Base-by-base conservation (phyloP, 352 stramenopile species). In the Globisporangium canariense region DNA sequence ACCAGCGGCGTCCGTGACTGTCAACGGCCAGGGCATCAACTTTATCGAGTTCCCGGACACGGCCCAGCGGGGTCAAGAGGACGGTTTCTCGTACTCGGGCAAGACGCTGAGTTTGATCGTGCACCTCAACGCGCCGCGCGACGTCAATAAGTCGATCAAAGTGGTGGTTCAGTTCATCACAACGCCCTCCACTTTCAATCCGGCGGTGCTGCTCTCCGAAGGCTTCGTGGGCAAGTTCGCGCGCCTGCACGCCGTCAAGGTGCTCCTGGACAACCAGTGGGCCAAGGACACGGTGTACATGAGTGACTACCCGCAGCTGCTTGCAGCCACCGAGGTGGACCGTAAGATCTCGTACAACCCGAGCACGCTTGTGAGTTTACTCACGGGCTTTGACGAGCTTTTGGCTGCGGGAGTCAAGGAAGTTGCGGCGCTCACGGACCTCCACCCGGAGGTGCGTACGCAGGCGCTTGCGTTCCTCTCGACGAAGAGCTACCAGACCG, bases 221-320 rank as follows among this genome's bases (percentile, higher is more conserved):
- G 69, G 66, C 11, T 60, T 71, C 16, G 55, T 74, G 20, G 71
- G 68, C 25, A 62, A 64, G 45, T 74, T 78, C 22, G 60, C 68
- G 13, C 69, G 71, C 8, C 49, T 78, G 8, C 68, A 74, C 34
- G 54, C 46, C 10, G 68, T 71, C n/a, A 78, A 78, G 32, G 46
- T 54, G 16, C 59, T 78, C 16, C 46, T 78, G 55, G 71, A 78
- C 41, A 62, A 68, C 41, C 68, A 76, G 54, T 70, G 67, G 67
- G 51, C 49, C 36, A 52, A 47, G 36, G 67, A 73, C 58, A 73
- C 65, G 11, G 71, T 76, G 13, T 71, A 65, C 30, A 70, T 71
- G 58, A 62, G 58, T 41, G 71, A 78, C 58, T 76, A 74, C 43
- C 60, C 65, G 45, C 25, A 66, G n/a, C 32, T 78, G 36, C 57